Conservation (phyloP, 139 green algal species). For the Volvox africanus region DNA sequence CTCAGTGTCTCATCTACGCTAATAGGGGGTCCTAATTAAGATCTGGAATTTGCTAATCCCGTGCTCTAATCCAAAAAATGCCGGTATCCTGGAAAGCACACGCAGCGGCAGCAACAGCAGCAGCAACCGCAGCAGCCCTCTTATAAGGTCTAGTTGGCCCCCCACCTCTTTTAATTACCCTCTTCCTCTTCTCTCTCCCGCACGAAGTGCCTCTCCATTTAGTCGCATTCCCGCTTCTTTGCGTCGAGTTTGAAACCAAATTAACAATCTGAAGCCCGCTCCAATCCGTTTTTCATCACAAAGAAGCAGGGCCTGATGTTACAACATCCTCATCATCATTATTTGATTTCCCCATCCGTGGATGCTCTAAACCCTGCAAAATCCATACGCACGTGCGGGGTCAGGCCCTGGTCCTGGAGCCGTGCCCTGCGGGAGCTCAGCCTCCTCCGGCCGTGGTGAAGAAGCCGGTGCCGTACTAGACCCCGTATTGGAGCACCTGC, state of each 20-base stretch:
- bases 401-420: conserved; percentile 1
- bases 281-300: background rate
- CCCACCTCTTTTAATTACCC: background rate
- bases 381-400: too few relatives aligned
- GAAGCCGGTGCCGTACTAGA: background rate
- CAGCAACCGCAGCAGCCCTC: too few relatives aligned
- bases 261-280: background rate
- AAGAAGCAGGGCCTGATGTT: background rate
- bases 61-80: background rate
- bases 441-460: background rate
- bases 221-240: too few relatives aligned
- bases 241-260: background rate
- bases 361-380: too few relatives aligned
- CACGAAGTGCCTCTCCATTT: too few relatives aligned
- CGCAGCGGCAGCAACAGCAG: too few relatives aligned
- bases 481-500: conserved; percentile 64
- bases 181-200: too few relatives aligned
- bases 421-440: background rate
- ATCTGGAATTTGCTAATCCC: background rate
- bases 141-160: background rate
- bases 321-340: background rate
- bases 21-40: background rate
- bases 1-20: background rate
- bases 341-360: too few relatives aligned
- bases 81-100: too few relatives aligned